These are phyloP conservation scores for Caloboletus firmus DNA, from an alignment of 1,284 basidiomycete species.

Conservation along the genomic window DNA sequence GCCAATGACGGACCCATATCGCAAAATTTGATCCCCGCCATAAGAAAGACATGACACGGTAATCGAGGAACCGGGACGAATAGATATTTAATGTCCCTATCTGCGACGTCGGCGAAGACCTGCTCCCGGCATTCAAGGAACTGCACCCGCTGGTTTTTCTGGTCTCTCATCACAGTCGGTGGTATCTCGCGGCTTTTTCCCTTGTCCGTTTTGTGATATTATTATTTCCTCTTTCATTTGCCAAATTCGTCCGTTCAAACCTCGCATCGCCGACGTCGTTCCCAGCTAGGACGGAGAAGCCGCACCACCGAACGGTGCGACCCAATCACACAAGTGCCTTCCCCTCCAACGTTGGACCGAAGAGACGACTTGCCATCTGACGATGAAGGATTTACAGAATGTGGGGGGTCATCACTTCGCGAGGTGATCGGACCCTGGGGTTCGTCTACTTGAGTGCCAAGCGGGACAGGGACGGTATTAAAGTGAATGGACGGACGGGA, in stretches of 20 bases:
- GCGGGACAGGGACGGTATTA: constrained; percentile 12
- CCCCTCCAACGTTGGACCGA: neutral
- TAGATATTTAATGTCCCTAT: neutral
- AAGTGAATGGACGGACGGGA: constrained; percentile 4
- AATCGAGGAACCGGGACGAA: constrained; percentile 15
- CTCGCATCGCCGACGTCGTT: constrained; percentile 5
- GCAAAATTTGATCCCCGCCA: constrained; percentile 28
- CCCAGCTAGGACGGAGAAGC: constrained; percentile 18
- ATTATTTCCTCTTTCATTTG: constrained; percentile 4
- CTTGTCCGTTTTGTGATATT: neutral
- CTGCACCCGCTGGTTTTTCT: neutral
- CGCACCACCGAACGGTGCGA: constrained; percentile 28
- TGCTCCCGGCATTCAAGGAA: constrained; percentile 27
- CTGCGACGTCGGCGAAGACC: neutral
- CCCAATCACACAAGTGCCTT: neutral
- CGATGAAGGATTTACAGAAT: neutral
- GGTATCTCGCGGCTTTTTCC: constrained; percentile 12
- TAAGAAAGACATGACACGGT: neutral
- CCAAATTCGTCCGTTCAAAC: constrained; percentile 23
- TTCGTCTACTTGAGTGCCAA: neutral
- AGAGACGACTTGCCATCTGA: neutral
- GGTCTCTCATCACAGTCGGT: constrained; percentile 8
- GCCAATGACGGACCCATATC: neutral
- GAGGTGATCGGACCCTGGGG: constrained; percentile 14
- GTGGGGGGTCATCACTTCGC: neutral